phyloP scores from a whole-genome alignment of 139 green algal genomes.

The Ettlia oleoabundans region DNA sequence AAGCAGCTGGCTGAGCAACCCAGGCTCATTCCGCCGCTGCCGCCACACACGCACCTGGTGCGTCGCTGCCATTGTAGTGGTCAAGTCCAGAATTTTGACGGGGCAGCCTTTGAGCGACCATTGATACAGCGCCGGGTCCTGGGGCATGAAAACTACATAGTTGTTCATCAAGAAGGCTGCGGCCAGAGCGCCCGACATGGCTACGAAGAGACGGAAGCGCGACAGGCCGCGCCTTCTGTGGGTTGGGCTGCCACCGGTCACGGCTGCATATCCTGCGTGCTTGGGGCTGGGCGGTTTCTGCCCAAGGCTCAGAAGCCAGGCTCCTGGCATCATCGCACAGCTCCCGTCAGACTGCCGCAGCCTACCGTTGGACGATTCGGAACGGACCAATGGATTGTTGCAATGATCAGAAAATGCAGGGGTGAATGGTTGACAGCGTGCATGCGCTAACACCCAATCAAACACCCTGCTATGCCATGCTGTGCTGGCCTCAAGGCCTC shows the following conservation, averaged over 20 bases:
- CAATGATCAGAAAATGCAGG: neutral
- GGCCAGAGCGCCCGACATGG: neutral
- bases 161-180: neutral
- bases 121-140: neutral
- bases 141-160: neutral
- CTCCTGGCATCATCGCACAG: neutral
- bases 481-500: neutral
- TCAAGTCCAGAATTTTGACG: slow-evolving; percentile 23
- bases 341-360: neutral
- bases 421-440: neutral
- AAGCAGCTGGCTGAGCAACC: neutral
- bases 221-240: neutral
- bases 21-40: neutral
- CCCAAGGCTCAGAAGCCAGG: neutral
- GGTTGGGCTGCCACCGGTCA: neutral
- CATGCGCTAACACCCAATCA: neutral
- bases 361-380: too few species aligned
- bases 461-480: neutral
- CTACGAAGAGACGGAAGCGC: neutral
- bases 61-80: slow-evolving; percentile 13
- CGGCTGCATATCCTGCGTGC: neutral
- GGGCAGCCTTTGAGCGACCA: slow-evolving; percentile 38
- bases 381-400: neutral
- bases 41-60: slow-evolving; percentile 8
- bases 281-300: neutral